Evolutionary conservation across 345 rosid species (phyloP).

Genomic region (Arabidopsis suecica): DNA sequence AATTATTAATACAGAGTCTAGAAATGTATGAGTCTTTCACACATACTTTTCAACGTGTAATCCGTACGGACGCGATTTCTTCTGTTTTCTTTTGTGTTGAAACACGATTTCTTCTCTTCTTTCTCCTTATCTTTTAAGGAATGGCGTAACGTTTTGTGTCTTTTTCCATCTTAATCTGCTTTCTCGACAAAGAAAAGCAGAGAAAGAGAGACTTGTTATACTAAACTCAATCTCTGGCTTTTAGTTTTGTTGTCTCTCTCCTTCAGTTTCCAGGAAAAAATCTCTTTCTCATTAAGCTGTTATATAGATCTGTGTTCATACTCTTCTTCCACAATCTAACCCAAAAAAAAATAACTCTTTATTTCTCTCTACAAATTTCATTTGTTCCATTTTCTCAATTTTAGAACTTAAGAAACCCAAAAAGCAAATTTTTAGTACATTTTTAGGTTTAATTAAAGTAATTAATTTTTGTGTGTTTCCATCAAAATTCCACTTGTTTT

Average conservation of each 20-base stretch:
- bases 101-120: constrained; percentile 27
- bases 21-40: constrained; percentile 7
- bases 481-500: constrained; percentile 27
- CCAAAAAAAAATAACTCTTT: not conserved
- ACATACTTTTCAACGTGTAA: constrained; percentile 23
- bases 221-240: not conserved
- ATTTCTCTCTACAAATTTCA: not conserved
- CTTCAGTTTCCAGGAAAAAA: constrained; percentile 38
- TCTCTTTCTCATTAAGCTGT: constrained; percentile 11
- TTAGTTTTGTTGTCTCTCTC: constrained; percentile 19
- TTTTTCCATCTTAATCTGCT: constrained; percentile 15
- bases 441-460: constrained; percentile 13
- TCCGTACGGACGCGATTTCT: constrained; percentile 33
- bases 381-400: not conserved
- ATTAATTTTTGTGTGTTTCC: not conserved
- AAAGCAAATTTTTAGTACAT: constrained; percentile 11
- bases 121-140: constrained; percentile 5
- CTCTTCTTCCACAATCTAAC: not conserved
- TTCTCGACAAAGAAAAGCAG: not conserved
- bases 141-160: constrained; percentile 10
- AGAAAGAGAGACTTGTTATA: not conserved
- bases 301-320: constrained; percentile 45
- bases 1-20: too few relatives aligned
- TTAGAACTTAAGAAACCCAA: constrained; percentile 10
- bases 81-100: not conserved